phyloP scores from a whole-genome alignment of 129 eudicot species.

The Tagetes patula region DNA sequence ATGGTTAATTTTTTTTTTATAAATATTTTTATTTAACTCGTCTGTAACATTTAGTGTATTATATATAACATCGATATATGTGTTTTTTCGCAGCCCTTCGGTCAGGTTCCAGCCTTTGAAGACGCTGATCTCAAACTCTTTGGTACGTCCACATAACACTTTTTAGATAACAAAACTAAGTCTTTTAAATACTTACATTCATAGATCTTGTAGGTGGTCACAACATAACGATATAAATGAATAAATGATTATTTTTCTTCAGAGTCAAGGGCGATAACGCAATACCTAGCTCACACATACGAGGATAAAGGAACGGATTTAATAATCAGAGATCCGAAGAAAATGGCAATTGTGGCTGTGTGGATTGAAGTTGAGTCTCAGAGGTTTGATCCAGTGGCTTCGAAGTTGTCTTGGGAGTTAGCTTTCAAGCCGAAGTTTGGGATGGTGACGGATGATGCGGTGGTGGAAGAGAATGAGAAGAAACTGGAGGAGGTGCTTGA shows the following conservation, averaged over 20 bases:
- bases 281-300: slow-evolving; percentile 45
- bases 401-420: slow-evolving; percentile 30
- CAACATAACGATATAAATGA: neutral
- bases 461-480: slow-evolving; percentile 29
- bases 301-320: slow-evolving; percentile 32
- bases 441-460: slow-evolving; percentile 24
- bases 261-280: slow-evolving; percentile 79
- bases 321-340: slow-evolving; percentile 30
- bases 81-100: slow-evolving; percentile 53
- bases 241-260: neutral
- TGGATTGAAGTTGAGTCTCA: slow-evolving; percentile 39
- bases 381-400: slow-evolving; percentile 10
- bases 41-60: no score
- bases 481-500: slow-evolving; percentile 45
- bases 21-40: no score
- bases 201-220: no score
- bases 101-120: slow-evolving; percentile 61
- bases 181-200: no score
- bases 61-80: neutral
- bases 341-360: slow-evolving; percentile 31
- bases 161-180: no score
- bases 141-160: slow-evolving; percentile 26
- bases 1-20: no score
- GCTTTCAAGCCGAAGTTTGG: slow-evolving; percentile 18
- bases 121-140: slow-evolving; percentile 54